Evolutionary conservation across 2,329 filamentous ascomycete genomes (phyloP).

Genomic region (Penicillium sp.): DNA sequence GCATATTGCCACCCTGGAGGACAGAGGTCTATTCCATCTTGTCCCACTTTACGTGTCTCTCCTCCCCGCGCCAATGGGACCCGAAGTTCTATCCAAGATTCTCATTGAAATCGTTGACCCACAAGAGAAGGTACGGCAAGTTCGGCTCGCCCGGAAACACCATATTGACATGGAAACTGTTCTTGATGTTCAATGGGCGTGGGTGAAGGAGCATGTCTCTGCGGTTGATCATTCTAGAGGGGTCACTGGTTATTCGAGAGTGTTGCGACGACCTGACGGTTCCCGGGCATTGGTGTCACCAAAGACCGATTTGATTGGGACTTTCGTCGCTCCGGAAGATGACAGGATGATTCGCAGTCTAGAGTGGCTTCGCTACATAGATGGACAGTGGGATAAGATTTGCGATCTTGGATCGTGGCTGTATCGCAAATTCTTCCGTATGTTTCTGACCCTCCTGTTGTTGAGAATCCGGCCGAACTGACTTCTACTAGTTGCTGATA

Average conservation of each 20-base stretch:
- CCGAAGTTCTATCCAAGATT: slow-evolving; percentile 65
- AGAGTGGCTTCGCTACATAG: slow-evolving; percentile 73
- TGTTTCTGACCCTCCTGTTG: slow-evolving; percentile 36
- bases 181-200: slow-evolving; percentile 57
- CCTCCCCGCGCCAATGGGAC: slow-evolving; percentile 55
- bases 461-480: not conserved
- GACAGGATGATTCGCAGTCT: slow-evolving; percentile 70
- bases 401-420: slow-evolving; percentile 61
- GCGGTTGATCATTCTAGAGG: slow-evolving; percentile 27
- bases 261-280: slow-evolving; percentile 45
- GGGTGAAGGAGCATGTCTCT: slow-evolving; percentile 31
- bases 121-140: slow-evolving; percentile 57
- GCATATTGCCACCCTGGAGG: slow-evolving; percentile 71
- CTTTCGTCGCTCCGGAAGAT: slow-evolving; percentile 50
- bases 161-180: slow-evolving; percentile 65
- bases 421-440: slow-evolving; percentile 78
- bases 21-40: slow-evolving; percentile 63
- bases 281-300: slow-evolving; percentile 54
- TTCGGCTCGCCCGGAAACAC: slow-evolving; percentile 67
- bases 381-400: slow-evolving; percentile 62
- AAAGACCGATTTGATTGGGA: slow-evolving; percentile 61
- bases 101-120: slow-evolving; percentile 62
- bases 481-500: slow-evolving; percentile 27
- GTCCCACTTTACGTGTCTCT: slow-evolving; percentile 84
- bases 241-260: slow-evolving; percentile 29